Evolutionary conservation across 306 rosid genomes (phyloP), one percentile per base, ranked within the genome.

Genomic region (Coriaria nepalensis): DNA sequence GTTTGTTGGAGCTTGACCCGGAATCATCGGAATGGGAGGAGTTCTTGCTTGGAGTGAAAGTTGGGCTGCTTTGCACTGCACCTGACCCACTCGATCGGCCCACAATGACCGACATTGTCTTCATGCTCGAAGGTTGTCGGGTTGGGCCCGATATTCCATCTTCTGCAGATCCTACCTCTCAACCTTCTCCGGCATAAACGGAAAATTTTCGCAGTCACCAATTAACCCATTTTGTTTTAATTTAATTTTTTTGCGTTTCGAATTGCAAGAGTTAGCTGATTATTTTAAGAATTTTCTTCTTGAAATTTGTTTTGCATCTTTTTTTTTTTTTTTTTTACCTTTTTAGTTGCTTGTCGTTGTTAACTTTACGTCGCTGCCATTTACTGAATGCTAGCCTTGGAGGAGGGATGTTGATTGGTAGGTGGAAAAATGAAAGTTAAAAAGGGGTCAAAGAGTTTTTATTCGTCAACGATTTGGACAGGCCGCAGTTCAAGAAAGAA

Each of bases 61-160:
- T 87, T 4, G 96, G 88, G 6, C 70, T 87, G 45, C 96, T 87
- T 0, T 83, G 96, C 73, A 87, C 94, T 2, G 94, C 94, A 29
- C 94, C 94, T 0, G 94, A 87, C 64, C 94, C 94, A 9, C 73
- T 77, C 4, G 94, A 83, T 41, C 86, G 96, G 7, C 96, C 96
- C 53, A 76, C 94, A 13, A 87, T 87, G 96, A 73, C 87, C 0
- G 96, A 87, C 57, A 80, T 87, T n/a, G 94, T 87, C 43, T 87
- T 87, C 94, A 87, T 87, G 96, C 93, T 87, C 6, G 96, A 87
- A 73, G 96, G 96, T 2, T 87, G 96, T 62, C 87, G 96, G 29
- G 94, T 80, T 7, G 86, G 94, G 6, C 87, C 96, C 0, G 94
- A 87, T 11, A 78, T 80, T 51, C 84, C 88, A 0, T 87, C 96